These are phyloP conservation scores for Bauhinia variegata DNA, from an alignment of 306 rosid genomes.

Conservation along the genomic window DNA sequence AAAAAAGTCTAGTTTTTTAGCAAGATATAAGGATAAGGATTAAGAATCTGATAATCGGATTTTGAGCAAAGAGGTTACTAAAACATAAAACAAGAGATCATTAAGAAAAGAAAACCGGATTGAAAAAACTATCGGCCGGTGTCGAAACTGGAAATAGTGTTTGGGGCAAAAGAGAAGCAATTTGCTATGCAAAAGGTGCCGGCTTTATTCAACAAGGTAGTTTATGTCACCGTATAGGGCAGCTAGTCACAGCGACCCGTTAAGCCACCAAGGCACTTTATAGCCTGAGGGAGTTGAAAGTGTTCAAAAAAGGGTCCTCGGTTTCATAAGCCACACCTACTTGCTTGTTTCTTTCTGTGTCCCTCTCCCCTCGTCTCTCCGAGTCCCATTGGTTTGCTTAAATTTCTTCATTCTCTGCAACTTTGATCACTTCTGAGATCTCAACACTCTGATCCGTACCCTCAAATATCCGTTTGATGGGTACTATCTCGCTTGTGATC, in stretches of 20 bases:
- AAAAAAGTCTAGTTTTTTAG: too few species aligned
- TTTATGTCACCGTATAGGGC: too few species aligned
- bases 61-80: too few species aligned
- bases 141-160: background rate
- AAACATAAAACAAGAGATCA: too few species aligned
- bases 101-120: background rate
- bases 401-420: too few species aligned
- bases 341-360: background rate
- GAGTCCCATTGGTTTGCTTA: background rate
- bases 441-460: background rate
- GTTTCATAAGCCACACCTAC: background rate
- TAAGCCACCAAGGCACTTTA: background rate
- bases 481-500: conserved; percentile 59
- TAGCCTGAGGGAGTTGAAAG: too few species aligned
- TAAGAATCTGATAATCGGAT: too few species aligned
- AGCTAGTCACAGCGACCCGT: background rate
- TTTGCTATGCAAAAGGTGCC: background rate
- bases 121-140: background rate
- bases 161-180: background rate
- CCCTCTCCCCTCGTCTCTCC: background rate
- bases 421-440: too few species aligned
- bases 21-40: too few species aligned
- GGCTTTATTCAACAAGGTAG: background rate
- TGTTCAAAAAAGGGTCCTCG: background rate
- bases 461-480: background rate